Evolutionary conservation across 1,284 basidiomycete species (phyloP), one percentile per base, ranked within the genome.

Genomic region (Ustilago bromivora): DNA sequence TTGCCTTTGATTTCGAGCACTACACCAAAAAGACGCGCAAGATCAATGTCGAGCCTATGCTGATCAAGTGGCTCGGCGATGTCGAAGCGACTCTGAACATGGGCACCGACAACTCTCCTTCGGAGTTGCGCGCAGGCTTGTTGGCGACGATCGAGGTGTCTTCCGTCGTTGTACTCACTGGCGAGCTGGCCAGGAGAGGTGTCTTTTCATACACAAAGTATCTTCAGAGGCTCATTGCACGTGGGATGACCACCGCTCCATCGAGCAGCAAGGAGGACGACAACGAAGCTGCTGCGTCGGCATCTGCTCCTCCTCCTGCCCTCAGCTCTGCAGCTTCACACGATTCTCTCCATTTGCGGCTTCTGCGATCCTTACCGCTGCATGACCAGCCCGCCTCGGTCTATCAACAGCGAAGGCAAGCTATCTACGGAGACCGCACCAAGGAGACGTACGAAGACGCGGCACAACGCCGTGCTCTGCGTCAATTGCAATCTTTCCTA

Each of bases 171-270:
- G 88, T 92, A 28, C 88, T 95, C 5, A 93, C 92, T 69, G 94
- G 93, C 12, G 92, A 94, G 83, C 89, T 96, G 2, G 91, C 93
- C 5, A 90, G 92, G 79, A 88, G 89, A 32, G 91, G 90, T 4
- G 85, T 95, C 23, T 96, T 96, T 84, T 93, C 92, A 1, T 96
- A 94, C 82, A 89, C 91, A n/a, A 89, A 89, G 47, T 97, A 96
- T 82, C 89, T 96, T 35, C 93, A 95, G 82, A 90, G 92, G 32
- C 89, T 97, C 28, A 91, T 96, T 63, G 93, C 94, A 1, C 89
- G 93, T 31, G 93, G 94, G 6, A 69, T 61, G 61, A 71, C 68
- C 34, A 68, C 57, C 15, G 35, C 66, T 31, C 52, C 66, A 31
- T 54, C 65, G 4, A 43, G 31, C 43, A 41, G n/a, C 19, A 46